phyloP scores from a whole-genome alignment of 2,329 filamentous ascomycete genomes.

The Botryotinia convoluta region DNA sequence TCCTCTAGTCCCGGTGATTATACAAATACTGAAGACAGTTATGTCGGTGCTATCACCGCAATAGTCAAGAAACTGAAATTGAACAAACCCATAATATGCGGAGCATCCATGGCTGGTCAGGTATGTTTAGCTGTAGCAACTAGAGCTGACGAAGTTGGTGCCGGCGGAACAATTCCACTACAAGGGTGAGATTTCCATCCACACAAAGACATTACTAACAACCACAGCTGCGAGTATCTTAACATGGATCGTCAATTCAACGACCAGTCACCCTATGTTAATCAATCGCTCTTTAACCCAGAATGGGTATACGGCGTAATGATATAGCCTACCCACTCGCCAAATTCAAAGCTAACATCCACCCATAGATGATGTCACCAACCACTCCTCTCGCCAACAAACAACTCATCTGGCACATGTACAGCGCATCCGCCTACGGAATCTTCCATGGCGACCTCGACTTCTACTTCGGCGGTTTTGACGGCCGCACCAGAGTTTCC shows the following conservation, averaged over 20 bases:
- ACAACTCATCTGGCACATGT: slow-evolving; percentile 50
- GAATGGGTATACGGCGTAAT: slow-evolving; percentile 11
- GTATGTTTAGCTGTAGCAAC: slow-evolving; percentile 48
- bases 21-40: slow-evolving; percentile 7
- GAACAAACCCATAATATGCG: slow-evolving; percentile 48
- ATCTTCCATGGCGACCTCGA: slow-evolving; percentile 52
- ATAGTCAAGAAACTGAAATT: slow-evolving; percentile 45
- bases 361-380: slow-evolving; percentile 4
- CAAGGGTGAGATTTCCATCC: slow-evolving; percentile 40
- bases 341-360: background rate
- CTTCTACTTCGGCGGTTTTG: slow-evolving; percentile 51
- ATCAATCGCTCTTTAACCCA: slow-evolving; percentile 5
- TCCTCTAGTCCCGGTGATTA: background rate
- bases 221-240: slow-evolving; percentile 1
- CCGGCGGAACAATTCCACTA: slow-evolving; percentile 46
- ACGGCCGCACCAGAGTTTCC: slow-evolving; percentile 45
- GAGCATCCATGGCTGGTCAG: slow-evolving; percentile 51
- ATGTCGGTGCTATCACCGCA: slow-evolving; percentile 13
- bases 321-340: background rate
- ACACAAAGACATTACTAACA: background rate
- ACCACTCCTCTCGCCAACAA: slow-evolving; percentile 34
- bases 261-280: slow-evolving; percentile 3
- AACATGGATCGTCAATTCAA: slow-evolving; percentile 4
- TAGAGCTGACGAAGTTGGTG: slow-evolving; percentile 46
- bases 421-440: slow-evolving; percentile 49